Conservation (phyloP, 106 monocot genomes). For the Phalaenopsis equestris region DNA sequence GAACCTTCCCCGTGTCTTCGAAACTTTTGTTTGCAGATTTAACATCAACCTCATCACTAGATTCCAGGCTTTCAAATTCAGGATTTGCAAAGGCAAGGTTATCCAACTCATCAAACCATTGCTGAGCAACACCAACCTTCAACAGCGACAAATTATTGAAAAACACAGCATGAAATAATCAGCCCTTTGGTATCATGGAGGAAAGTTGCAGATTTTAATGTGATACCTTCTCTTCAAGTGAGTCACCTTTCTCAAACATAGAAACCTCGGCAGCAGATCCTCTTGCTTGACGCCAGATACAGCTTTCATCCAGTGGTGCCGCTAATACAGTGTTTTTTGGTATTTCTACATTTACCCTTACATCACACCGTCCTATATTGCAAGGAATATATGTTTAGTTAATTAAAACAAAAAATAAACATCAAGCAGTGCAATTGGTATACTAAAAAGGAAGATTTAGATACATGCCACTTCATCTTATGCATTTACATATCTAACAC, state of each 20-base stretch:
- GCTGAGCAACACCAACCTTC: slow-evolving; percentile 85
- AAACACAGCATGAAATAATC: neutral
- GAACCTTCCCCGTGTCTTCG: slow-evolving; percentile 25
- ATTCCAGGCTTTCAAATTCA: slow-evolving; percentile 9
- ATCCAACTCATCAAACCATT: slow-evolving; percentile 92
- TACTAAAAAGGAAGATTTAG: too few species aligned
- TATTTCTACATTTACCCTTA: slow-evolving; percentile 47
- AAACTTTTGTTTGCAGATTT: slow-evolving; percentile 2
- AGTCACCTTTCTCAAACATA: slow-evolving; percentile 14
- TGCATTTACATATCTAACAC: too few species aligned
- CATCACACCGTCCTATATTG: slow-evolving; percentile 56
- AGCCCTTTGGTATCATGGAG: neutral
- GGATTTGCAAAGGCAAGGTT: slow-evolving; percentile 58
- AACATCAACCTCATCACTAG: slow-evolving; percentile 15
- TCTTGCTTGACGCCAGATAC: slow-evolving; percentile 75
- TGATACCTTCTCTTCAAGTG: slow-evolving; percentile 49
- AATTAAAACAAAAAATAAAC: neutral
- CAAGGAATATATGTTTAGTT: neutral
- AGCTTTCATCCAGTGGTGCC: slow-evolving; percentile 40
- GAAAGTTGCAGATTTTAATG: neutral
- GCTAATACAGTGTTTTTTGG: slow-evolving; percentile 51
- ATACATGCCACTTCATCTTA: too few species aligned
- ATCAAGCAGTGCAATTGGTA: neutral
- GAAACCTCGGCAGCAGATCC: slow-evolving; percentile 70
- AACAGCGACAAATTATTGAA: neutral